Evolutionary conservation across 371 early-diverging fungal genomes (phyloP).

Genomic region (Mortierella sp.): DNA sequence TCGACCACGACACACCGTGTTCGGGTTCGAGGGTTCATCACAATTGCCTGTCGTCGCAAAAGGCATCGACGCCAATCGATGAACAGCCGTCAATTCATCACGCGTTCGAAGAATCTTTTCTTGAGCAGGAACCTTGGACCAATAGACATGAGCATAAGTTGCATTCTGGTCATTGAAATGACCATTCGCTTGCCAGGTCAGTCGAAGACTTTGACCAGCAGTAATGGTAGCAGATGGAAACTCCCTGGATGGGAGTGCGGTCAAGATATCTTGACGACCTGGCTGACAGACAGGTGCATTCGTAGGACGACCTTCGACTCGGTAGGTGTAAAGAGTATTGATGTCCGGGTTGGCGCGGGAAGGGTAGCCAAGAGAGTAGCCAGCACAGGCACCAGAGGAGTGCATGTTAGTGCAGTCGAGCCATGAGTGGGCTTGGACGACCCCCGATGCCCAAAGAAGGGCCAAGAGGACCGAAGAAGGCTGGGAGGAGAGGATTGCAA

Average conservation of each 20-base stretch:
- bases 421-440: conserved; percentile 63
- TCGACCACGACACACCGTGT: conserved; percentile 56
- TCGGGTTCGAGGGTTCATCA: conserved; percentile 47
- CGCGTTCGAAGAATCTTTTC: conserved; percentile 53
- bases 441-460: neutral
- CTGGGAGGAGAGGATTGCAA: neutral
- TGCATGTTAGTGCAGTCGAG: conserved; percentile 59
- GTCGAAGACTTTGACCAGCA: conserved; percentile 58
- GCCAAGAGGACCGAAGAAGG: neutral
- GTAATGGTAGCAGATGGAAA: conserved; percentile 56
- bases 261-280: conserved; percentile 40
- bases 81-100: conserved; percentile 23
- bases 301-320: conserved; percentile 49
- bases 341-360: conserved; percentile 56
- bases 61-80: conserved; percentile 32
- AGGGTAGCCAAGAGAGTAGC: conserved; percentile 61
- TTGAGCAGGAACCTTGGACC: conserved; percentile 44
- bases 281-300: conserved; percentile 58
- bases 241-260: conserved; percentile 25
- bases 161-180: conserved; percentile 54
- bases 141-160: conserved; percentile 54
- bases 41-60: conserved; percentile 53
- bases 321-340: conserved; percentile 59
- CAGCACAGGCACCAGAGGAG: conserved; percentile 55
- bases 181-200: conserved; percentile 63